These are phyloP conservation scores for Dictyostelium brefeldianum DNA, from an alignment of 78 protist species.

Conservation along the genomic window DNA sequence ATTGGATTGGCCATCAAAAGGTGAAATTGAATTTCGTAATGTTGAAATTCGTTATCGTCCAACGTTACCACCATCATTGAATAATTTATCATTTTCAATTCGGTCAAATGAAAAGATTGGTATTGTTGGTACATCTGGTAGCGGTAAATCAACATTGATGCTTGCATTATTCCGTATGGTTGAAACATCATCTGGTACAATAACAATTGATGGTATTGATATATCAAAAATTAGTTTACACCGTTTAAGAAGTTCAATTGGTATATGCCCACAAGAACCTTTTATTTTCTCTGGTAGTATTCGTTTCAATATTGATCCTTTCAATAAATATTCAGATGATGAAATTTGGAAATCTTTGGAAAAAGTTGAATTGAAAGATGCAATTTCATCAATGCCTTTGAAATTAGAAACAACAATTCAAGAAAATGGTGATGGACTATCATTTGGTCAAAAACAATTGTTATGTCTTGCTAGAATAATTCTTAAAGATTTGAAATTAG, in stretches of 20 bases:
- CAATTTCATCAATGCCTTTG: slow-evolving; percentile 4
- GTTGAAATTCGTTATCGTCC: slow-evolving; percentile 86
- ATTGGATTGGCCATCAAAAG: slow-evolving; percentile 83
- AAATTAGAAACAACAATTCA: slow-evolving; percentile 27
- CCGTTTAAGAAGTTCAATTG: slow-evolving; percentile 73
- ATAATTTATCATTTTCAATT: slow-evolving; percentile 37
- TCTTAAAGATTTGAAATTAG: slow-evolving; percentile 79
- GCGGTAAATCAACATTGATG: slow-evolving; percentile 87
- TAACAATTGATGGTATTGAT: slow-evolving; percentile 83
- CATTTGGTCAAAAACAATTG: slow-evolving; percentile 96
- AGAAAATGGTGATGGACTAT: slow-evolving; percentile 83
- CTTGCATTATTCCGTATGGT: slow-evolving; percentile 84
- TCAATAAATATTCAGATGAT: slow-evolving; percentile 13
- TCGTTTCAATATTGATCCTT: slow-evolving; percentile 69
- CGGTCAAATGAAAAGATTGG: slow-evolving; percentile 87
- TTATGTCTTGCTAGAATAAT: slow-evolving; percentile 96
- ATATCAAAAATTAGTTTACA: slow-evolving; percentile 47
- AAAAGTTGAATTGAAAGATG: slow-evolving; percentile 34
- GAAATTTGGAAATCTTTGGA: slow-evolving; percentile 83
- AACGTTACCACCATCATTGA: slow-evolving; percentile 68
- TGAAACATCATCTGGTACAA: slow-evolving; percentile 33
- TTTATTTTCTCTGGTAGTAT: slow-evolving; percentile 88
- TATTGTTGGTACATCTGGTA: slow-evolving; percentile 93
- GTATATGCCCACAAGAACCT: slow-evolving; percentile 96
- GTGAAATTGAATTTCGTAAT: slow-evolving; percentile 69